Base-by-base conservation (phyloP, 2,329 filamentous ascomycete species). In the Bipolaris oryzae region DNA sequence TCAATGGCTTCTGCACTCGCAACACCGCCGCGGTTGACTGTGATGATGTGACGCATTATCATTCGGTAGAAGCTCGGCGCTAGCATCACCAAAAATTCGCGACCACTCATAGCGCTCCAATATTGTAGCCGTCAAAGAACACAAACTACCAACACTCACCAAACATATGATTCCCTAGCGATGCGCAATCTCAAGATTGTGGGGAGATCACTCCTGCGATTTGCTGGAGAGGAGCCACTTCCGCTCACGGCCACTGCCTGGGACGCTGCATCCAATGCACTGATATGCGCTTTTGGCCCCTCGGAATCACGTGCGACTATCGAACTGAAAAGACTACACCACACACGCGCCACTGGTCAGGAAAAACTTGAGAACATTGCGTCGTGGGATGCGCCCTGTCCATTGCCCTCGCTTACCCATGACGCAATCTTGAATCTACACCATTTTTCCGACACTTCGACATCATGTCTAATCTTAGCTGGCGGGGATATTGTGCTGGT, bases 101-200 rank as follows among this genome's bases (percentile, higher is more conserved):
- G 45, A 55, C 57, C 53, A 59, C 57, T 49, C 49, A 52, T 34
- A 55, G 43, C 39, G 25, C 28, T 47, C 43, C 34, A 53, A 39
- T 51, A 39, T 48, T 49, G 21, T 35, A 52, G 50, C 33, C 45
- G 5, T 33, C 16, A 43, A 54, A 54, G 48, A 31, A 43, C 44
- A 33, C 51, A 56, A 51, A 47, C 43, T 46, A 55, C 41, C 50
- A 43, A 43, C 49, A 10, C 39, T 45, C 49, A 41, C 53, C 38
- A 60, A 51, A 18, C 45, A 50, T 55, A 62, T 61, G 49, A 52
- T 31, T 13, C 28, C 48, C 39, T 44, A 55, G 64, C 59, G 23
- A 98, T 98, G 94, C 89, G 91, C 74, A 98, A 97, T 77, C 84
- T 98, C 68, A 89, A 87, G 78, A 92, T 88, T 75, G 87, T 92